Conservation (phyloP, 2,329 filamentous ascomycete genomes). For the Trichoderma cornu-damae region DNA sequence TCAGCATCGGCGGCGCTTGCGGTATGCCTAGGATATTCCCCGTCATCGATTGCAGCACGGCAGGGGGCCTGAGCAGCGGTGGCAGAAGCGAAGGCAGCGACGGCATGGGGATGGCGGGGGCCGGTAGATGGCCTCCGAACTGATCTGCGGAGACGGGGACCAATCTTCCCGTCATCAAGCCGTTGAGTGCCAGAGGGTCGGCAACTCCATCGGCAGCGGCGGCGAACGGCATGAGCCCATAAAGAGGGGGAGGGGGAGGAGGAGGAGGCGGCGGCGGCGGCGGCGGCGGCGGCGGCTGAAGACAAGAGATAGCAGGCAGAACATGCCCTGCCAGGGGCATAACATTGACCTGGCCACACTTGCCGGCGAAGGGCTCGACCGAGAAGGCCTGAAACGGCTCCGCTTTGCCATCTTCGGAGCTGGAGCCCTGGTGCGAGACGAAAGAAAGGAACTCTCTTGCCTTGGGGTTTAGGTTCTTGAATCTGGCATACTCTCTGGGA, state of each 20-base stretch:
- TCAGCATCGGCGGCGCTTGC: neutral
- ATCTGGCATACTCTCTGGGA: conserved; percentile 13
- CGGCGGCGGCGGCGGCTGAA: neutral
- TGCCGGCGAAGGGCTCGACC: neutral
- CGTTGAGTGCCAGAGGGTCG: neutral
- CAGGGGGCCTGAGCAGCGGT: neutral
- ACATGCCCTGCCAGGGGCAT: neutral
- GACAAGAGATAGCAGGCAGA: neutral
- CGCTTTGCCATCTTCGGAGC: neutral
- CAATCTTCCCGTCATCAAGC: neutral
- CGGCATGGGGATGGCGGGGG: neutral
- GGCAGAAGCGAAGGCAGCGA: neutral
- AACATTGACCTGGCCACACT: neutral
- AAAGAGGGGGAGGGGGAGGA: no score
- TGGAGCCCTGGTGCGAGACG: conserved; percentile 2
- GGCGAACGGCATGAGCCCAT: neutral
- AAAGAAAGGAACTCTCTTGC: conserved; percentile 34
- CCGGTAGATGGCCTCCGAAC: neutral
- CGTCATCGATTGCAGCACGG: conserved; percentile 2
- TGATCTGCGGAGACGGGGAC: neutral
- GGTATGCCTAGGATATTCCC: conserved; percentile 3
- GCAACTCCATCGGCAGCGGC: neutral
- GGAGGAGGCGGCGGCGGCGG: neutral
- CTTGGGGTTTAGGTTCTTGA: conserved; percentile 29
- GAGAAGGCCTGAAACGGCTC: neutral